A percentile compares a stretch with the other conserved stretches of the same genome.
Conservation (phyloP, 805 yeast genomes). For the Komagataella mondaviorum region DNA sequence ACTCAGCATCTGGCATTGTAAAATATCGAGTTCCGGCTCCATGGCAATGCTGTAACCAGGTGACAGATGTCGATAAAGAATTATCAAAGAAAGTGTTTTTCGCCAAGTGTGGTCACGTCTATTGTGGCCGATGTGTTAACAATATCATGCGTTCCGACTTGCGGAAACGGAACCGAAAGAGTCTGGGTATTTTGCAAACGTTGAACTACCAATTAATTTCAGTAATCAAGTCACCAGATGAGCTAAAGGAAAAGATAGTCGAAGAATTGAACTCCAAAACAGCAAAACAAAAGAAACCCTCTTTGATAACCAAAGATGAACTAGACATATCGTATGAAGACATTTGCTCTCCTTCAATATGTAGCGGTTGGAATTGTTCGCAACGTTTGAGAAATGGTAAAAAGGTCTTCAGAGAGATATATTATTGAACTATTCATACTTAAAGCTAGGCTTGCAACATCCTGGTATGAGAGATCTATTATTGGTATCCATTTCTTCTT, state of each 20-base stretch:
- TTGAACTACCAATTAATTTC: constrained; percentile 7
- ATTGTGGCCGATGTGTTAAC: constrained; percentile 75
- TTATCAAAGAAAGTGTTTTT: constrained; percentile 54
- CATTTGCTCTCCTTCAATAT: not conserved
- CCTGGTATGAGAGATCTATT: not conserved
- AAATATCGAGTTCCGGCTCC: constrained; percentile 39
- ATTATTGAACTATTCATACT: not conserved
- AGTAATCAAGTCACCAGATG: not conserved
- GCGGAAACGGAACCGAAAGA: constrained; percentile 7
- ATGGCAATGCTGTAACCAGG: constrained; percentile 37
- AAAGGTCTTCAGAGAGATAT: not conserved
- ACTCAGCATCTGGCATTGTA: constrained; percentile 10
- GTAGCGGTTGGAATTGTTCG: not conserved
- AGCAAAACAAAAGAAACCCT: not conserved
- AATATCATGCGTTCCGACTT: constrained; percentile 31
- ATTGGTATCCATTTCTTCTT: not conserved
- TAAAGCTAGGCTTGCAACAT: not conserved
- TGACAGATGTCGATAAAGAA: constrained; percentile 42
- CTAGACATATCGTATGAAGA: not conserved
- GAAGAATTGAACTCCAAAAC: not conserved
- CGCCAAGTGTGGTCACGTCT: constrained; percentile 70
- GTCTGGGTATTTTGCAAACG: constrained; percentile 10
- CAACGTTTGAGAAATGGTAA: not conserved
- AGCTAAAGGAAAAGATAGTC: not conserved
- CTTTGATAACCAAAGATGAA: not conserved